Base-by-base conservation (phyloP, 1,284 basidiomycete species). In the Kwoniella shivajii region DNA sequence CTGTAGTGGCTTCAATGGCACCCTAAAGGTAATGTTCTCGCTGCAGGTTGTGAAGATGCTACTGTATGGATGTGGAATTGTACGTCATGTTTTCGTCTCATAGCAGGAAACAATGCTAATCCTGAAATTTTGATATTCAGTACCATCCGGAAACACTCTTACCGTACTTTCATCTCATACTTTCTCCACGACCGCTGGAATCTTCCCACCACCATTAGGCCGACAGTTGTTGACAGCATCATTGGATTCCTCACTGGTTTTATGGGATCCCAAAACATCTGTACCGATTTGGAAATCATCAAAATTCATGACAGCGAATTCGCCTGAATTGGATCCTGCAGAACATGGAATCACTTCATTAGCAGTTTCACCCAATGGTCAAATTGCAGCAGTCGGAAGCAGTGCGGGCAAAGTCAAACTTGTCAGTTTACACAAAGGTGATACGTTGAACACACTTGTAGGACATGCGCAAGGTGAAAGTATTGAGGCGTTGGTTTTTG, bases 1-100 rank as follows among this genome's bases (percentile, higher is more conserved):
- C 0, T 26, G 27, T 30, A 95, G 91, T 97, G 92, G 86, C 74
- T 99, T 49, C 82, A 86, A 79, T 99, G 95, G 95, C 96, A 99
- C 80, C 95, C 96, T 0, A 93, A 88, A 74, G 96, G 94, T 14
- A 81, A 82, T 45, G 89, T 97, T 3, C 82, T 99, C 0, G 84
- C 95, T 3, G 93, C 91, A 0, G 95, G 95, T 34, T 89, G 90
- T 18, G 91, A 95, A 64, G 95, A 99, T 76, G 85, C 89, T 4
- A 96, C 90, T 4, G 86, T 95, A n/a, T 99, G 95, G 95, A 82
- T 99, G 69, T 99, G 94, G 94, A 90, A 96, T 80, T 79, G 93
- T 94, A 76, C 70, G 47, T 60, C 9, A 24, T 26, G 49, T 48
- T 34, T 18, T 11, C 26, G 13, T 24, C 20, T 1, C 2, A 26